A percentile compares a stretch with the other conserved stretches of the same genome.
Conservation (phyloP, 108 stramenopile genomes). For the Stephanodiscus triporus region DNA sequence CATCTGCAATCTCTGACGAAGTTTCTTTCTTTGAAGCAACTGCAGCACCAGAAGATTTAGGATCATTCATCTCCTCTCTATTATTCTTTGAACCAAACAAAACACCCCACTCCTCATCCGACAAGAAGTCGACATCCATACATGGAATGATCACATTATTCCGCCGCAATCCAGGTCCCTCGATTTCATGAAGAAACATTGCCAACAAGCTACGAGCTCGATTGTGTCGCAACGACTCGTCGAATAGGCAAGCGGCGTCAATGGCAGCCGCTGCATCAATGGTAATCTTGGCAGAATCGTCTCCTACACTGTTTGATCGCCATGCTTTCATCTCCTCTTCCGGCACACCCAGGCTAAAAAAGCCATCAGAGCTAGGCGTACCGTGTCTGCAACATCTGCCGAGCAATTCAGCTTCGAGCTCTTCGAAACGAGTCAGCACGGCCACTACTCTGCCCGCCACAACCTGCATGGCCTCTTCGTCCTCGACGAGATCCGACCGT, state of each 20-base stretch:
- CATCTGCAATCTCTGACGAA: not conserved
- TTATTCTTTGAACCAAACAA: slow-evolving; percentile 16
- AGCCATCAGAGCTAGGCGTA: not conserved
- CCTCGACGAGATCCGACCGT: slow-evolving; percentile 3
- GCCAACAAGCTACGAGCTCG: slow-evolving; percentile 38
- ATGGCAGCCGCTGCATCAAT: slow-evolving; percentile 23
- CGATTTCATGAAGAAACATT: slow-evolving; percentile 44
- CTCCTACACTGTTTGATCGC: slow-evolving; percentile 8
- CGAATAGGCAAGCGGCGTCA: slow-evolving; percentile 45
- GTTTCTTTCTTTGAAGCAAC: not conserved
- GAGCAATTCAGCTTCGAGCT: slow-evolving; percentile 42
- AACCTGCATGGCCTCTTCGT: slow-evolving; percentile 38
- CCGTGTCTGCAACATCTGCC: slow-evolving; percentile 13
- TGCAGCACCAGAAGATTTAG: slow-evolving; percentile 5
- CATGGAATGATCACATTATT: slow-evolving; percentile 45
- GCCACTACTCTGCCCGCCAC: slow-evolving; percentile 33
- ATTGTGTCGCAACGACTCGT: slow-evolving; percentile 34
- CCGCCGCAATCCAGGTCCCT: slow-evolving; percentile 44
- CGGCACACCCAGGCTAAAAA: slow-evolving; percentile 24
- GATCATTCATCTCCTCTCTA: not conserved
- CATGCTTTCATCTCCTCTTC: slow-evolving; percentile 33
- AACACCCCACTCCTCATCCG: slow-evolving; percentile 19
- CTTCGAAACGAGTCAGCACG: slow-evolving; percentile 33
- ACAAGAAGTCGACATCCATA: slow-evolving; percentile 50
- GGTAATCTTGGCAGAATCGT: not conserved